Percentiles rank a stretch among this genome's conserved stretches.
Evolutionary conservation across 2,329 filamentous ascomycete genomes (phyloP).

Genomic region (Claviceps sp.): DNA sequence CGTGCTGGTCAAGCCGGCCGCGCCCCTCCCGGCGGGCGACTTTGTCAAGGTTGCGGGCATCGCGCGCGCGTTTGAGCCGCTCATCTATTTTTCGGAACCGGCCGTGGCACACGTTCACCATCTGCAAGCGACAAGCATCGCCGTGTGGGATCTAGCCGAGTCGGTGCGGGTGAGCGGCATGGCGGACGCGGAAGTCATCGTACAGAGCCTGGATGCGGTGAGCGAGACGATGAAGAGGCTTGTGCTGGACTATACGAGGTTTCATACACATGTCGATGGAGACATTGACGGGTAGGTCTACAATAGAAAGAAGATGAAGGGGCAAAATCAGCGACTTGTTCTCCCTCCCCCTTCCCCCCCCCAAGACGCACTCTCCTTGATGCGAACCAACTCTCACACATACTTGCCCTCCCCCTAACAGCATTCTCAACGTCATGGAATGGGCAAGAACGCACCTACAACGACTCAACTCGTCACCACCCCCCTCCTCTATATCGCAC

Average conservation of each 20-base stretch:
- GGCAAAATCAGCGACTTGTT: background rate
- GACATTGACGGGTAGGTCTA: slow-evolving; percentile 64
- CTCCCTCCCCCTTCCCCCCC: background rate
- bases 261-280: slow-evolving; percentile 86
- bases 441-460: slow-evolving; percentile 82
- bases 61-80: slow-evolving; percentile 81
- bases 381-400: too few species aligned
- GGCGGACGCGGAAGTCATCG: slow-evolving; percentile 78
- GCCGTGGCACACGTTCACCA: slow-evolving; percentile 77
- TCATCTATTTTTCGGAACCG: slow-evolving; percentile 90
- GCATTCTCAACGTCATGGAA: slow-evolving; percentile 89
- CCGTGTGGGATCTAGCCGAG: slow-evolving; percentile 90
- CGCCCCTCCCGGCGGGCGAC: slow-evolving; percentile 36
- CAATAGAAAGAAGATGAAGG: background rate
- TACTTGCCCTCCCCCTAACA: slow-evolving; percentile 15
- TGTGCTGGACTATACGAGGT: slow-evolving; percentile 74
- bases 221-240: slow-evolving; percentile 77
- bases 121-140: slow-evolving; percentile 79
- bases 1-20: slow-evolving; percentile 55
- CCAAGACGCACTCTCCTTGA: too few species aligned
- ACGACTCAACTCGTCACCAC: slow-evolving; percentile 48
- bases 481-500: slow-evolving; percentile 45
- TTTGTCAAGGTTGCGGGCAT: slow-evolving; percentile 83
- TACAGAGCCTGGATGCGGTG: slow-evolving; percentile 70
- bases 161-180: slow-evolving; percentile 81